Evolutionary conservation across 1,284 basidiomycete genomes (phyloP), one percentile per base, ranked within the genome.

Genomic region (Singerocomus inundabilis): DNA sequence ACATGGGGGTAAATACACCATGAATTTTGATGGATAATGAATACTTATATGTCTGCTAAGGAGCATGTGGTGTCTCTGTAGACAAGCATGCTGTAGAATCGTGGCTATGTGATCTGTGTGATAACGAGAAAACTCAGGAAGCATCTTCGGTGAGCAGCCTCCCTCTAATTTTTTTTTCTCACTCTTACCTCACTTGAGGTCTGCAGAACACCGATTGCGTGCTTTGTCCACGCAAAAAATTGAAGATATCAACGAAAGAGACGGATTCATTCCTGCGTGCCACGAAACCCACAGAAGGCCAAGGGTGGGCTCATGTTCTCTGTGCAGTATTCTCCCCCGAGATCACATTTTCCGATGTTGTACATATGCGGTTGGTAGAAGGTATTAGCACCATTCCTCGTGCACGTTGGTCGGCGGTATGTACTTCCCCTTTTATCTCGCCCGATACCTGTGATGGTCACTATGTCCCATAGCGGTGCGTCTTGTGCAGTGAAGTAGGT

Each of bases 251-350:
- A 61, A 76, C 62, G 57, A 79, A 62, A 29, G 67, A 72, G n/a
- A 61, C 78, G 2, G 85, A 90, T 59, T 81, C 82, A 13, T 86
- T 88, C 59, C 73, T 98, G 33, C 86, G 92, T 35, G 89, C 86
- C 4, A 85, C 90, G 65, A 98, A 98, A 67, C 91, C 91, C 5
- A 98, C 95, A 0, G 96, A 98, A 72, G 89, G 91, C 25, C 88
- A 90, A 68, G 90, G 91, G 54, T 98, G 93, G 92, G 85, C 85
- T 1, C 96, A 99, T 66, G 75, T 94, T 18, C 69, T 98, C 1
- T 98, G 96, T 71, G 82, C 94, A 1, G 81, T 91, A 1, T 98
- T 93, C 72, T 82, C 86, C 29, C 87, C 88, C 4, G 94, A 97
- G 61, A 73, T 95, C 7, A 76, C 75, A 16, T 96, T 88, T 68